A percentile compares a stretch with the other conserved stretches of the same genome.
These are phyloP conservation scores for Skeletonema tropicum DNA, from an alignment of 108 stramenopile genomes.

Conservation along the genomic window DNA sequence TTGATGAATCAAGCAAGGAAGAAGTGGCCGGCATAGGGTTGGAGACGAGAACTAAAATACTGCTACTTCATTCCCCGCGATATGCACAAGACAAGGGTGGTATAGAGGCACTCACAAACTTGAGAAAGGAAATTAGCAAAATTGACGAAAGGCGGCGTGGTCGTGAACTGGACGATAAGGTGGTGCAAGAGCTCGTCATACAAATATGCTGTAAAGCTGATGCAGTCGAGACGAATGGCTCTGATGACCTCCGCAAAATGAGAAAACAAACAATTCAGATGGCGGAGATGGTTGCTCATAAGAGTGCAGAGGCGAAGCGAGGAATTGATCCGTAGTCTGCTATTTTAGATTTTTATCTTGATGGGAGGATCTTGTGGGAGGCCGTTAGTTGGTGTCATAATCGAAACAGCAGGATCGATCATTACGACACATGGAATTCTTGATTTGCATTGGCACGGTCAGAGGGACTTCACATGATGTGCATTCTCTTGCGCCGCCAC, in stretches of 20 bases:
- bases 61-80: conserved; percentile 53
- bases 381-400: neutral
- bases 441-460: conserved; percentile 27
- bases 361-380: neutral
- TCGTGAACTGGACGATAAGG: conserved; percentile 30
- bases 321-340: conserved; percentile 32
- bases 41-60: conserved; percentile 53
- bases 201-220: conserved; percentile 67
- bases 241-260: conserved; percentile 52
- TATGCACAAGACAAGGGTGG: conserved; percentile 56
- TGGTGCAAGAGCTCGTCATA: conserved; percentile 55
- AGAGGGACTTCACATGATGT: conserved; percentile 45
- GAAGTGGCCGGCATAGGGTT: conserved; percentile 38
- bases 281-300: conserved; percentile 54
- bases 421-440: conserved; percentile 41
- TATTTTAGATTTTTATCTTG: neutral
- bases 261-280: conserved; percentile 54
- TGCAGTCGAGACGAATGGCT: conserved; percentile 59
- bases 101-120: conserved; percentile 30
- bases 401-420: conserved; percentile 47
- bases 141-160: conserved; percentile 28
- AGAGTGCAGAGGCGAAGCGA: conserved; percentile 22
- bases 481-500: conserved; percentile 44
- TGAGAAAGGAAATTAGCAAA: conserved; percentile 54
- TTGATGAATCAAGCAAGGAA: conserved; percentile 3